A percentile compares a stretch with the other conserved stretches of the same genome.
Conservation (phyloP, 1,139 yeast genomes). For the Wickerhamomyces sp. region DNA sequence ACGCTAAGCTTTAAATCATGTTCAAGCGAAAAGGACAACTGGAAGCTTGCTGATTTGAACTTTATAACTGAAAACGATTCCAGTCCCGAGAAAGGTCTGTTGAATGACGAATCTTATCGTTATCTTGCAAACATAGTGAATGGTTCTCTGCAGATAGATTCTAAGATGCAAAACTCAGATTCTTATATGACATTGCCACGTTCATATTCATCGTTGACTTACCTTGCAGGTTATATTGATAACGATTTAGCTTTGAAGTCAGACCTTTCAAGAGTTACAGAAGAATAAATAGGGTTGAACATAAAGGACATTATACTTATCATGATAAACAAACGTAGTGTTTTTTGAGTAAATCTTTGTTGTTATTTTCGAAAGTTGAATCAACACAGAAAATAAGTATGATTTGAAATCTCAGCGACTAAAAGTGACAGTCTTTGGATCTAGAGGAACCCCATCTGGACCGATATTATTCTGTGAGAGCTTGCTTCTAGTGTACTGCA, state of each 20-base stretch:
- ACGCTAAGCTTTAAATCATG: conserved; percentile 21
- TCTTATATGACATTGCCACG: conserved; percentile 18
- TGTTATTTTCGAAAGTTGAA: background rate
- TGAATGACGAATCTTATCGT: conserved; percentile 23
- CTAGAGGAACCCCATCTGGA: conserved; percentile 43
- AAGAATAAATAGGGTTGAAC: background rate
- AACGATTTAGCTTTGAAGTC: background rate
- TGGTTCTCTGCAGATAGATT: conserved; percentile 5
- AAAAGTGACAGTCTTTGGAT: conserved; percentile 45
- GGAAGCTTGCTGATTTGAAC: background rate
- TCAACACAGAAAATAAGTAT: no score
- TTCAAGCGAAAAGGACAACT: conserved; percentile 5
- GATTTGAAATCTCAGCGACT: background rate
- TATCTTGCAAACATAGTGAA: conserved; percentile 23
- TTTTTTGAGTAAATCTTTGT: background rate
- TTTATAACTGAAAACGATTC: background rate
- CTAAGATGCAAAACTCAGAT: conserved; percentile 11
- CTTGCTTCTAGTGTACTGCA: conserved; percentile 41
- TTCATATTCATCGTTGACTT: conserved; percentile 22
- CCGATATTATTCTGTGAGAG: conserved; percentile 53
- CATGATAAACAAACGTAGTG: no score
- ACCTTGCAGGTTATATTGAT: conserved; percentile 21
- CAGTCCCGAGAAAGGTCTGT: conserved; percentile 2
- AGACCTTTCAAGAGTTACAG: background rate
- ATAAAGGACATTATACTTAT: background rate